Evolutionary conservation across 2,329 filamentous ascomycete genomes (phyloP).

Genomic region (Orbilia quercus): DNA sequence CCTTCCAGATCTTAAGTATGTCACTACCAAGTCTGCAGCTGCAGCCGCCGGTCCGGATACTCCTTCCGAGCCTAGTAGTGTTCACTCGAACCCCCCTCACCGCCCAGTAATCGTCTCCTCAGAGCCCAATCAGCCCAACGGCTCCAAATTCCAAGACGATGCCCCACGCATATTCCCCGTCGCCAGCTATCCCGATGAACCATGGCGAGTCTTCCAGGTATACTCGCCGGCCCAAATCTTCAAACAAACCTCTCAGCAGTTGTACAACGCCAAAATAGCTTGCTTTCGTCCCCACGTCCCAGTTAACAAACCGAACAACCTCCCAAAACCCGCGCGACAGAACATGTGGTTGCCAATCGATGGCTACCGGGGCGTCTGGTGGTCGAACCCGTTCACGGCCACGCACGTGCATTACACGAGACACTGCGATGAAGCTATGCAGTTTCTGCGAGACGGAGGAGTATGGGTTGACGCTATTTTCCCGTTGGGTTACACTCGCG

Average conservation of each 20-base stretch:
- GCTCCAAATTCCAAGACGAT: not conserved
- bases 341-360: not conserved
- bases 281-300: not conserved
- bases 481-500: not conserved
- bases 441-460: not conserved
- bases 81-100: no score
- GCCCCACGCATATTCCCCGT: not conserved
- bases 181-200: not conserved
- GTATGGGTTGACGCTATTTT: slow-evolving; percentile 9
- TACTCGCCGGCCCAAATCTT: not conserved
- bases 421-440: not conserved
- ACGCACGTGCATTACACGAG: slow-evolving; percentile 7
- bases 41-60: no score
- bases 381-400: not conserved
- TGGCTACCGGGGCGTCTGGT: not conserved
- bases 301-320: not conserved
- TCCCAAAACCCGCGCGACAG: not conserved
- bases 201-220: not conserved
- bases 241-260: not conserved
- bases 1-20: no score
- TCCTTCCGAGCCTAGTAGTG: no score
- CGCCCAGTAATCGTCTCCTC: no score
- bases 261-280: not conserved
- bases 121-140: no score
- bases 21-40: no score